These are phyloP conservation scores for Aspergillus pseudotamarii DNA, from an alignment of 2,329 filamentous ascomycete species.

Conservation along the genomic window DNA sequence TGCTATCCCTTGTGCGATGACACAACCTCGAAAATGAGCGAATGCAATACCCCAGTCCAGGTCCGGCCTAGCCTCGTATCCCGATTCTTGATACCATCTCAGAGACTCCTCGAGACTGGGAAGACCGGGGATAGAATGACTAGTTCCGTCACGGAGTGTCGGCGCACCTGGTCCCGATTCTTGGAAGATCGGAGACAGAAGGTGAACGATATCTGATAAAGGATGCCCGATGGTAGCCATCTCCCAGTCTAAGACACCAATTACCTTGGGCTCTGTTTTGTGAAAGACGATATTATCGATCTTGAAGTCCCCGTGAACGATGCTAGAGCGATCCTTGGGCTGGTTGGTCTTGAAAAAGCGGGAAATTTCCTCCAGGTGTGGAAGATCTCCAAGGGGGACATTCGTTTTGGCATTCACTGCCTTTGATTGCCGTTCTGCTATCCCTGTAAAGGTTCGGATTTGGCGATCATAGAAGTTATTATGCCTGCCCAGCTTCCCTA, in stretches of 20 bases:
- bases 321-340: not conserved
- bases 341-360: not conserved
- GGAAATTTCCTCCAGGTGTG: not conserved
- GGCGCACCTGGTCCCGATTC: not conserved
- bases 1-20: not conserved
- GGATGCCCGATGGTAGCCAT: slow-evolving; percentile 10
- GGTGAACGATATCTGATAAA: not conserved
- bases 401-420: not conserved
- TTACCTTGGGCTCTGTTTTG: slow-evolving; percentile 6
- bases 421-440: not conserved
- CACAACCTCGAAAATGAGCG: not conserved
- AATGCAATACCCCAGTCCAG: not conserved
- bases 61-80: not conserved
- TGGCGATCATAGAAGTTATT: slow-evolving; percentile 9
- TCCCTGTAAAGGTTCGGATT: not conserved
- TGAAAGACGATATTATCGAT: slow-evolving; percentile 12
- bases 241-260: slow-evolving; percentile 10
- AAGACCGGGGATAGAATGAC: not conserved
- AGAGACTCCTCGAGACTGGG: not conserved
- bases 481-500: not conserved
- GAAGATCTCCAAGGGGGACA: not conserved
- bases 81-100: not conserved
- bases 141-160: not conserved
- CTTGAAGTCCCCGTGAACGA: slow-evolving; percentile 14
- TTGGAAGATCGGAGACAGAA: not conserved